A percentile compares a stretch with the other conserved stretches of the same genome.
These are phyloP conservation scores for Saururus chinensis DNA, from an alignment of 164 flowering plant genomes.

Conservation along the genomic window DNA sequence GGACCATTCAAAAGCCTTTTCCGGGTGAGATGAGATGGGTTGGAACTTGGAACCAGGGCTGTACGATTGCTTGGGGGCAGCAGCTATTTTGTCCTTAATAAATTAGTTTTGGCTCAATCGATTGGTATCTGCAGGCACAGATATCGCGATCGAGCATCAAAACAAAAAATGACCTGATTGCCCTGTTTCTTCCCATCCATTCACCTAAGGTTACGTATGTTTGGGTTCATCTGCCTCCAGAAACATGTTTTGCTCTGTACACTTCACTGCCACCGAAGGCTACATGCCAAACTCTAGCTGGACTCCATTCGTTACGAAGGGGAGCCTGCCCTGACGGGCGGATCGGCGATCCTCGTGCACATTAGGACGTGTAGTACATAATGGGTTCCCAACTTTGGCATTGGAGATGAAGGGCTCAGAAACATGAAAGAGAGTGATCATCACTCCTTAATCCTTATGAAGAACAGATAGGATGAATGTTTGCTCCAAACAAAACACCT, in stretches of 20 bases:
- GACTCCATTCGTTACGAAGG: not conserved
- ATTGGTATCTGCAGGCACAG: conserved; percentile 1
- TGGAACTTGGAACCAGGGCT: no score
- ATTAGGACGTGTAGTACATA: no score
- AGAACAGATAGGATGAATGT: not conserved
- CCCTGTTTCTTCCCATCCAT: not conserved
- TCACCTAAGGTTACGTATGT: not conserved
- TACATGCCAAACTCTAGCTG: not conserved
- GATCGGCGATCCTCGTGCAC: no score
- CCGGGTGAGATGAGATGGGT: not conserved
- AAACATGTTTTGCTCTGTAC: no score
- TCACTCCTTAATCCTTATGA: no score
- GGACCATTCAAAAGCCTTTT: conserved; percentile 19
- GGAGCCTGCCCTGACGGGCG: no score
- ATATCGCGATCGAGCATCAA: not conserved
- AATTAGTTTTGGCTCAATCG: not conserved
- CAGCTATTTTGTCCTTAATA: conserved; percentile 1
- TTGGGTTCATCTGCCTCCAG: not conserved
- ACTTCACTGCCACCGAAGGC: no score
- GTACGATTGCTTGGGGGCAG: conserved; percentile 6
- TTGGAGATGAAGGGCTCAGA: not conserved
- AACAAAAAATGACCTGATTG: not conserved
- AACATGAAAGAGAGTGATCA: not conserved
- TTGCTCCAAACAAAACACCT: not conserved
- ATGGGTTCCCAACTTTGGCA: not conserved